phyloP scores from a whole-genome alignment of 192 early-diverging fungal genomes.

The Geosiphon pyriformis region DNA sequence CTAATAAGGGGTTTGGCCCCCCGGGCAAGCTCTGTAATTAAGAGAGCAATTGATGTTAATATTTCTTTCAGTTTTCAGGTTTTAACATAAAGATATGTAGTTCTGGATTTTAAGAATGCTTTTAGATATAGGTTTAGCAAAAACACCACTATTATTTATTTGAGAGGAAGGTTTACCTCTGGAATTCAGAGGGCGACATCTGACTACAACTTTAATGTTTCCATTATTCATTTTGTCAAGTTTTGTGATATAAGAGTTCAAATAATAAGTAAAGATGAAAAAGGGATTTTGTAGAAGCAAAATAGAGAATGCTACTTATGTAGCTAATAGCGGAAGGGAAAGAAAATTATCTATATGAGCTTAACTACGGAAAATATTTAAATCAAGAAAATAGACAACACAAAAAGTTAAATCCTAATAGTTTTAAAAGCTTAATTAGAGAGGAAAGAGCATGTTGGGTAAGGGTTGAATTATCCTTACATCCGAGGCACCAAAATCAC shows the following conservation, averaged over 20 bases:
- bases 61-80: neutral
- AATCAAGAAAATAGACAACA: neutral
- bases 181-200: conserved; percentile 72
- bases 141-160: too few relatives aligned
- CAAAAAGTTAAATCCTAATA: neutral
- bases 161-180: conserved; percentile 64
- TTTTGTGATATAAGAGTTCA: neutral
- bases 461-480: neutral
- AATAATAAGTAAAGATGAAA: neutral
- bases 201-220: conserved; percentile 70
- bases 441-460: neutral
- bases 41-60: neutral
- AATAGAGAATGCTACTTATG: neutral
- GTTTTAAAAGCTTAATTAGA: neutral
- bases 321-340: neutral
- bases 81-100: too few relatives aligned
- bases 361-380: neutral
- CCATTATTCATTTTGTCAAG: conserved; percentile 34
- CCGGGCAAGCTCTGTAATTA: conserved; percentile 48
- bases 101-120: too few relatives aligned
- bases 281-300: neutral
- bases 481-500: conserved; percentile 16
- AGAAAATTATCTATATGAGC: neutral
- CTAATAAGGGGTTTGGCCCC: conserved; percentile 61
- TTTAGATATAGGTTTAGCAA: too few relatives aligned